These are phyloP conservation scores for Oxytropis ochrocephala DNA, from an alignment of 306 rosid genomes.

Conservation along the genomic window DNA sequence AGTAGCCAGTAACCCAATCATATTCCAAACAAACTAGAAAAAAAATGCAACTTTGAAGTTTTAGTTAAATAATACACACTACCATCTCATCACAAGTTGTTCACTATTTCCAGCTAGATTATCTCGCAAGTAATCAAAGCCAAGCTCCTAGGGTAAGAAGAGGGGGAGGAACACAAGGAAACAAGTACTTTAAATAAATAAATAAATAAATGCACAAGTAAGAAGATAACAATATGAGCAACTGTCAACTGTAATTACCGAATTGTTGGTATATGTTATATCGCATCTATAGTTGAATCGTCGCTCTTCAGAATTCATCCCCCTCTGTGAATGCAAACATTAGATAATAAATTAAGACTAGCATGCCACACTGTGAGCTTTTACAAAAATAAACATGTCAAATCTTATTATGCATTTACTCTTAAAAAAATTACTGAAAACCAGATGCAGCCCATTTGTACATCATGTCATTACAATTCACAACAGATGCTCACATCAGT, in stretches of 20 bases:
- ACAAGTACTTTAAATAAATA: slow-evolving; percentile 3
- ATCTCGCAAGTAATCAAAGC: slow-evolving; percentile 95
- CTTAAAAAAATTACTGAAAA: neutral
- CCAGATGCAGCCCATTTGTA: neutral
- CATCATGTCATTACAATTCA: neutral
- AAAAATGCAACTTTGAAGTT: slow-evolving; percentile 1
- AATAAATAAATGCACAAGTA: slow-evolving; percentile 15
- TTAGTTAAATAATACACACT: slow-evolving; percentile 19
- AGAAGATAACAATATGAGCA: slow-evolving; percentile 7
- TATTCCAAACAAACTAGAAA: neutral
- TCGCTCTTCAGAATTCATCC: slow-evolving; percentile 63
- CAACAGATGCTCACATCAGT: slow-evolving; percentile 7
- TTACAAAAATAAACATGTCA: neutral
- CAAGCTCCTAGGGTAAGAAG: slow-evolving; percentile 66
- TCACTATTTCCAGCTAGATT: slow-evolving; percentile 84
- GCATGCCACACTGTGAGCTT: neutral
- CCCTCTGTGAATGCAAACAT: slow-evolving; percentile 54
- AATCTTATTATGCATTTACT: neutral
- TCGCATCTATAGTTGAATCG: slow-evolving; percentile 78
- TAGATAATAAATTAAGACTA: slow-evolving; percentile 16
- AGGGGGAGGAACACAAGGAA: neutral
- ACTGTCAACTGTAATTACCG: slow-evolving; percentile 48
- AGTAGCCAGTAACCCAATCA: slow-evolving; percentile 8
- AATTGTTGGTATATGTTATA: slow-evolving; percentile 88
- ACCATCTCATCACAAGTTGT: slow-evolving; percentile 98